A percentile compares a stretch with the other conserved stretches of the same genome.
These are phyloP conservation scores for Debaryomyces prosopidis DNA, from an alignment of 805 yeast species.

Conservation along the genomic window DNA sequence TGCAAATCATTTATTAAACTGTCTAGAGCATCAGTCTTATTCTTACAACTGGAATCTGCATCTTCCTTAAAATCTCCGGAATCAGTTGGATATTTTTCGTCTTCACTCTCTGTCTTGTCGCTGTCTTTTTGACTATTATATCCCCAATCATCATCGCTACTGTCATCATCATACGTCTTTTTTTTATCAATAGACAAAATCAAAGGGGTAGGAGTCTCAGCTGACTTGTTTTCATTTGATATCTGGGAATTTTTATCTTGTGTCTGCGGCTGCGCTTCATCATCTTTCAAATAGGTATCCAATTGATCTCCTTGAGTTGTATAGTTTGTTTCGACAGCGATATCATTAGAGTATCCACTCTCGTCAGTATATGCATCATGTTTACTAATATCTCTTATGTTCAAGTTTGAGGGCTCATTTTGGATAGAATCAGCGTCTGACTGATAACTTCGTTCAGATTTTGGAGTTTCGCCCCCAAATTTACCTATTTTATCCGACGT, in stretches of 20 bases:
- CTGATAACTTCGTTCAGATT: conserved; percentile 34
- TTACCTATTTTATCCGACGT: conserved; percentile 6
- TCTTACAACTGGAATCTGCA: conserved; percentile 1
- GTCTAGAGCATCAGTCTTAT: conserved; percentile 33
- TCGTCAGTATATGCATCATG: neutral
- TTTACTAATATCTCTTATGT: conserved; percentile 12
- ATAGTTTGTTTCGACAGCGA: neutral
- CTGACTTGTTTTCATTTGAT: neutral
- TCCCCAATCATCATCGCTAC: conserved; percentile 6
- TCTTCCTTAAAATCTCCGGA: neutral
- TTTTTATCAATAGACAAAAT: conserved; percentile 25
- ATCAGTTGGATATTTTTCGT: neutral
- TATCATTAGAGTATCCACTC: neutral
- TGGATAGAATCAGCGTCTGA: conserved; percentile 45
- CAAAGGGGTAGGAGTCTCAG: conserved; percentile 12
- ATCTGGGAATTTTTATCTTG: neutral
- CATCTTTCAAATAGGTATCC: neutral
- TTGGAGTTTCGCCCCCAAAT: conserved; percentile 31
- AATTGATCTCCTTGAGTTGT: neutral
- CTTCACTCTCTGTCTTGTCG: neutral
- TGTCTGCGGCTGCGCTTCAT: neutral
- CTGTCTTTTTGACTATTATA: neutral
- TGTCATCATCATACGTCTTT: conserved; percentile 1
- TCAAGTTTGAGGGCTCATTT: conserved; percentile 31
- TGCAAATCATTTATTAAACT: conserved; percentile 38